Evolutionary conservation across 2,329 filamentous ascomycete genomes (phyloP).

Genomic region (Pseudopyrenochaeta lycopersici): DNA sequence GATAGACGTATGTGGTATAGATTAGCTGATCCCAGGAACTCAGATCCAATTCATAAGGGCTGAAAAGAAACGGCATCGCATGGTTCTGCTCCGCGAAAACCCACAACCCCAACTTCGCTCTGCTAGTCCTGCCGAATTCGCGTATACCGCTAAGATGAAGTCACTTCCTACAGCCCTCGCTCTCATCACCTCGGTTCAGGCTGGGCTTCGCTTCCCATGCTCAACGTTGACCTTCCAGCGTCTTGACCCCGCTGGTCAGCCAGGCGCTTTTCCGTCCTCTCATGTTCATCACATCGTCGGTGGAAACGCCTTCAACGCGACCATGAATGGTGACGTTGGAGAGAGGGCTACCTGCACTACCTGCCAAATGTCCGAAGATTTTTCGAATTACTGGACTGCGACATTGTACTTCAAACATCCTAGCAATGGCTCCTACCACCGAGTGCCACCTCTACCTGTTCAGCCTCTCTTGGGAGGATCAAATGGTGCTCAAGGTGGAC

Average conservation of each 20-base stretch:
- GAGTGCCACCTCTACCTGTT: slow-evolving; percentile 29
- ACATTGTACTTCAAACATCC: slow-evolving; percentile 35
- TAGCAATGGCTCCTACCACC: slow-evolving; percentile 37
- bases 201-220: slow-evolving; percentile 38
- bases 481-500: slow-evolving; percentile 29
- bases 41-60: background rate
- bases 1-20: background rate
- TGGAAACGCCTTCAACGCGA: slow-evolving; percentile 37
- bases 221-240: slow-evolving; percentile 37
- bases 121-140: slow-evolving; percentile 1
- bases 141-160: slow-evolving; percentile 26
- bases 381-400: slow-evolving; percentile 37
- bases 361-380: slow-evolving; percentile 35
- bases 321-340: slow-evolving; percentile 34
- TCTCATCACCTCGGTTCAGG: slow-evolving; percentile 26
- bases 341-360: slow-evolving; percentile 34
- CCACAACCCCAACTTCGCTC: background rate
- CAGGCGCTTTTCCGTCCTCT: slow-evolving; percentile 26
- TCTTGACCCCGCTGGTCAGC: slow-evolving; percentile 34
- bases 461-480: slow-evolving; percentile 35
- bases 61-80: background rate
- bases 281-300: slow-evolving; percentile 41
- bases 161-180: slow-evolving; percentile 25
- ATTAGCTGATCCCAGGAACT: background rate
- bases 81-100: background rate